Evolutionary conservation across 495 filamentous ascomycete genomes (phyloP).

Genomic region (Neurospora tetrasperma): DNA sequence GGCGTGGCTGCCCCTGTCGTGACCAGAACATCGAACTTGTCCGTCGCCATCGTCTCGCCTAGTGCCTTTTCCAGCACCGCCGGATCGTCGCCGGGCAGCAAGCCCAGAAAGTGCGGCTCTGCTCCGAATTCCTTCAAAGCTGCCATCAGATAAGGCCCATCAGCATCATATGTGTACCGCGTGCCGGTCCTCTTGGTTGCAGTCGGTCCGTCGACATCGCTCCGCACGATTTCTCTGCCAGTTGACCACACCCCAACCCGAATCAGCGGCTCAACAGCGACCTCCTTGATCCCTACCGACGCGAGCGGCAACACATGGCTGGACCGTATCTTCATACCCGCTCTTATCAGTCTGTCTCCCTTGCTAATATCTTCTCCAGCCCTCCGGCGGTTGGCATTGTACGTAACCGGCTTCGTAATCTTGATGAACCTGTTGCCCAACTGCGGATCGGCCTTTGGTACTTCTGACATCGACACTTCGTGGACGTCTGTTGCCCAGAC

Average conservation of each 20-base stretch:
- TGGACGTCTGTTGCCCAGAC: not conserved
- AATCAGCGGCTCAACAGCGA: not conserved
- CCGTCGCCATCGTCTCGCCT: not conserved
- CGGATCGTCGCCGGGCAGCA: not conserved
- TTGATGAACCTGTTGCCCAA: not conserved
- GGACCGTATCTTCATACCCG: not conserved
- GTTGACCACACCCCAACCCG: not conserved
- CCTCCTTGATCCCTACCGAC: not conserved
- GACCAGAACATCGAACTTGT: not conserved
- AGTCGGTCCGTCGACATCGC: not conserved
- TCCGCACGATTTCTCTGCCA: not conserved
- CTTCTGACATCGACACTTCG: not conserved
- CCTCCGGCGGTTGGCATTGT: not conserved
- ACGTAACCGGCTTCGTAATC: not conserved
- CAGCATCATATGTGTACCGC: not conserved
- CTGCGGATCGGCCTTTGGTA: not conserved
- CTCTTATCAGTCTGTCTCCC: not conserved
- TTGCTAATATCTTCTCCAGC: not conserved
- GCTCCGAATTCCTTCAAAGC: not conserved
- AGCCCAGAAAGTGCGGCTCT: not conserved
- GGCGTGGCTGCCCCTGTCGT: not conserved
- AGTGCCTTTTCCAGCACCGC: not conserved
- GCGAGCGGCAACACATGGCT: not conserved
- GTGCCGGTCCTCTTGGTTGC: not conserved
- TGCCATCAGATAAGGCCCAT: not conserved